phyloP scores from a whole-genome alignment of 495 filamentous ascomycete species.

The Penicillium pulvis region DNA sequence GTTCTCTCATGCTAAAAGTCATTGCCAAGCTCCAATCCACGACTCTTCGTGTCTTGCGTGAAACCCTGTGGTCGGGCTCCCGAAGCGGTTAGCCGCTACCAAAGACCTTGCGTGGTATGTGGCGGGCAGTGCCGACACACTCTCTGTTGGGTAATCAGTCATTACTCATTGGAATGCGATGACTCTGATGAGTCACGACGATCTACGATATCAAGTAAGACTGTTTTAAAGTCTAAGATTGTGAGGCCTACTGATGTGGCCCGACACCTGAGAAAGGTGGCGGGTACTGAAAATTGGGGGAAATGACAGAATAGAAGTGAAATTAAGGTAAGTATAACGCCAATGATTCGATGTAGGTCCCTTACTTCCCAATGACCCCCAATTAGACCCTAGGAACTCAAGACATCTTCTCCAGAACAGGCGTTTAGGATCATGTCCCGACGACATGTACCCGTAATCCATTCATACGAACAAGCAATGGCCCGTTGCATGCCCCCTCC shows the following conservation, averaged over 20 bases:
- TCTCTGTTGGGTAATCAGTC: not conserved
- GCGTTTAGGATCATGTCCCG: slow-evolving; percentile 2
- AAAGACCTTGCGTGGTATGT: not conserved
- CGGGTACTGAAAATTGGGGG: not conserved
- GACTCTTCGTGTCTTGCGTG: not conserved
- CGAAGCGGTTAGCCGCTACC: slow-evolving; percentile 27
- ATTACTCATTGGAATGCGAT: not conserved
- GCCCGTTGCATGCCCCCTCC: slow-evolving; percentile 7
- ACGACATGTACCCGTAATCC: slow-evolving; percentile 1
- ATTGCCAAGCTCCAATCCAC: not conserved
- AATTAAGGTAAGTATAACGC: not conserved
- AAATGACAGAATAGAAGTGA: not conserved
- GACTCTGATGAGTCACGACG: not conserved
- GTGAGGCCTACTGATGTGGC: not conserved
- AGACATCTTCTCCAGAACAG: slow-evolving; percentile 4
- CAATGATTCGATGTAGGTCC: not conserved
- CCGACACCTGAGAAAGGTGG: not conserved
- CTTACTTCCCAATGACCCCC: not conserved
- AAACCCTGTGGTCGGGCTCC: slow-evolving; percentile 33
- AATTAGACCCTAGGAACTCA: slow-evolving; percentile 1
- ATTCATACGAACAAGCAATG: slow-evolving; percentile 4
- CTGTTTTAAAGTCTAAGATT: not conserved
- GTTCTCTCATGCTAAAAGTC: not conserved
- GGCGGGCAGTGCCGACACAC: not conserved
- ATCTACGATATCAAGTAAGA: not conserved